Base-by-base conservation (phyloP, 768 basidiomycete species). In the Floccularia luteovirens region DNA sequence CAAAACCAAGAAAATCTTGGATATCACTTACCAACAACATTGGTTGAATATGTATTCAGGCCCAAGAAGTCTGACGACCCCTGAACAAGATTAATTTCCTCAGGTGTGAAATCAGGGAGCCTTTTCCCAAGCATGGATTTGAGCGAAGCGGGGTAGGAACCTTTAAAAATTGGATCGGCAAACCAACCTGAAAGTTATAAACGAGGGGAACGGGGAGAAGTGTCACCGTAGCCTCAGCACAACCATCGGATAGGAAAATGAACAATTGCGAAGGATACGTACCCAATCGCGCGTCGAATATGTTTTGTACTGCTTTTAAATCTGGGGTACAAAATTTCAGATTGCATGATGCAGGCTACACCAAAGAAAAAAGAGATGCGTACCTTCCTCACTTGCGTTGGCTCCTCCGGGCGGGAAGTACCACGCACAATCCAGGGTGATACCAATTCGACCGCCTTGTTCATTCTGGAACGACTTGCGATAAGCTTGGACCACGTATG, bases 351-450 rank as follows among this genome's bases (percentile, higher is more conserved):
- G 3, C 7, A 21, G 24, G 32, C 36, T 11, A 32, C n/a, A n/a
- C n/a, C n/a, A n/a, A n/a, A n/a, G n/a, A n/a, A n/a, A n/a, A n/a
- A n/a, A n/a, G n/a, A n/a, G n/a, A n/a, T n/a, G n/a, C n/a, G n/a
- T n/a, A n/a, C n/a, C n/a, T n/a, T n/a, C n/a, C n/a, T n/a, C n/a
- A n/a, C n/a, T n/a, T n/a, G n/a, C n/a, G n/a, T n/a, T n/a, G n/a
- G n/a, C n/a, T n/a, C n/a, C n/a, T n/a, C n/a, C 75, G 45, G 75
- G 85, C 5, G 86, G 84, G 45, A 79, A 70, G 35, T 71, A 69
- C 72, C 75, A 81, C 42, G 75, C 67, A 11, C 75, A 74, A 48
- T 85, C 82, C 30, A 87, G 63, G 0, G 85, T 87, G 51, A 89
- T 80, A 2, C 82, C 84, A 47, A 87, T 82, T 31, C 61, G 53